Evolutionary conservation across 345 rosid genomes (phyloP), one percentile per base, ranked within the genome.

Genomic region (Euclidium syriacum): DNA sequence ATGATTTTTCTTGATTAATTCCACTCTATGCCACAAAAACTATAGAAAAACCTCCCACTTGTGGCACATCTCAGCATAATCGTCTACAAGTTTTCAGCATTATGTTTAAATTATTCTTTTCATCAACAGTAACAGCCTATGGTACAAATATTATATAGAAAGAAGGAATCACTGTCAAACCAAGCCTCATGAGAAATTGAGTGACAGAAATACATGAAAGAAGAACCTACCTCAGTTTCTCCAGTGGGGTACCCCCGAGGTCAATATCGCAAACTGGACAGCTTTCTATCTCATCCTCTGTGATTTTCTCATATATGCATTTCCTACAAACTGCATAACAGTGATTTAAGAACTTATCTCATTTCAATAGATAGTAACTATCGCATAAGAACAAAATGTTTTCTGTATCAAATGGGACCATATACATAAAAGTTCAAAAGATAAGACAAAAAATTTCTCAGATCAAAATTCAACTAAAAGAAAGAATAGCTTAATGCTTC

Each of bases 241-340:
- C 96, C 76, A 85, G 18, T 3, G 98, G 96, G 42, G 78, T 76
- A 72, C 87, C 81, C 14, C 98, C 96, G 44, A 92, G 79, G 74
- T 83, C 80, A 25, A 81, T 89, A 62, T 80, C 74, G 69, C 98
- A 92, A 54, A 82, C 77, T 9, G 98, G 98, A 61, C 98, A 92
- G 62, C 63, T 39, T 60, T 89, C 95, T 53, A 82, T 49, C 59
- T 81, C 98, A 43, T 89, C 96, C 34, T 85, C 91, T 18, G 78
- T 62, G 68, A 92, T 80, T 80, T 85, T 89, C 53, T 71, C 75
- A 59, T 82, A 79, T 40, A 92, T 89, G 78, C 98, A 92, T 65
- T 83, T 85, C 61, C 98, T 87, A 79, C 96, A 92, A 78, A 92
- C 95, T 92, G 76, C 67, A 73, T 36, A 49, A 64, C 57, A 34